Base-by-base conservation (phyloP, 1,284 basidiomycete genomes). In the Cutaneotrichosporon mucoides region DNA sequence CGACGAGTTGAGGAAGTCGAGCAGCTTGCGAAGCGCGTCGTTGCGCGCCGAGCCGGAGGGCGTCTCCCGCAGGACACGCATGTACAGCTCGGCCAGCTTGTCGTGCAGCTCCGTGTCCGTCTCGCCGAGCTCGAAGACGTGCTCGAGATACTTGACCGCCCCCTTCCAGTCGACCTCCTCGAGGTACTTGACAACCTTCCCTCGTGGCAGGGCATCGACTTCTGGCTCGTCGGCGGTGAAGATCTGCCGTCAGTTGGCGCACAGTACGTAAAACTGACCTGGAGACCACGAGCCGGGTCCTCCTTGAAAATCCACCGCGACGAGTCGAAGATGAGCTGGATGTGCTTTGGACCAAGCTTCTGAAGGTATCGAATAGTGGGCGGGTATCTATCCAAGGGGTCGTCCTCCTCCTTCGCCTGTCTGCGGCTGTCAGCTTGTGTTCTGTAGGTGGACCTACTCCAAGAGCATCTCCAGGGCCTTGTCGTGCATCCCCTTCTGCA, bases 401-500 rank as follows among this genome's bases (percentile, higher is more conserved):
- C 91, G 0, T 83, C 83, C 72, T 92, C 90, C 45, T 88, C 85
- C 64, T 88, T 86, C 59, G 89, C 87, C 62, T 92, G 79, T 59
- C 92, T 95, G 63, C 10, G 44, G 33, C 41, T 35, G 33, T 42
- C 16, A 57, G 33, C 7, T 6, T 16, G 6, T 5, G 7, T 5
- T 15, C 12, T 7, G 35, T 4, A 7, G 36, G 35, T 37, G n/a
- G n/a, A 79, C 87, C 71, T 65, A 92, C 92, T 89, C 84, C 71
- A 84, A 83, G 11, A 99, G 81, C 46, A 98, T 82, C 16, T 83
- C 81, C 60, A 99, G 79, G 0, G 95, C 94, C 76, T 95, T 90
- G 6, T 82, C 82, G 69, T 99, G 96, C 91, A 95, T 94, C 78
- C 89, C 89, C 81, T 94, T 94, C 48, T 92, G 92, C 68, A 90